These are phyloP conservation scores for Aspergillaceae sp. DNA, from an alignment of 2,329 filamentous ascomycete genomes.

Conservation along the genomic window DNA sequence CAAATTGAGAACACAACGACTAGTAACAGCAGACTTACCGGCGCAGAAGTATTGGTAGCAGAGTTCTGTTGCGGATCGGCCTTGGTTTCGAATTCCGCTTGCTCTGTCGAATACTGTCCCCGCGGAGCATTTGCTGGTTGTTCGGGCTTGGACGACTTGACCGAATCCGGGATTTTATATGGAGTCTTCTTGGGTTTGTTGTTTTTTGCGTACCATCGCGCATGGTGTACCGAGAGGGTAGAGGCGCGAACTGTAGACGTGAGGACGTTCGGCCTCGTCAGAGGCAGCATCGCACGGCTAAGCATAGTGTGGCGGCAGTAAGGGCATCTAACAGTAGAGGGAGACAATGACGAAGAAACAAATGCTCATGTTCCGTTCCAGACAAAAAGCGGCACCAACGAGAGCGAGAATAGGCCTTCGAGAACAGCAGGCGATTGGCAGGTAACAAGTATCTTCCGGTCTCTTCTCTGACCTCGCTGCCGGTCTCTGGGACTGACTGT, in stretches of 20 bases:
- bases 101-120: constrained; percentile 25
- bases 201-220: constrained; percentile 34
- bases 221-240: constrained; percentile 22
- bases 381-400: background rate
- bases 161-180: constrained; percentile 26
- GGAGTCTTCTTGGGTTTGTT: constrained; percentile 22
- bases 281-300: constrained; percentile 38
- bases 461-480: background rate
- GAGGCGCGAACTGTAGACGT: constrained; percentile 28
- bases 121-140: constrained; percentile 17
- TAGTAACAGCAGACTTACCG: constrained; percentile 15
- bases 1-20: constrained; percentile 2
- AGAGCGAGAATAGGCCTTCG: constrained; percentile 1
- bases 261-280: constrained; percentile 35
- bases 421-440: constrained; percentile 3
- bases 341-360: constrained; percentile 3
- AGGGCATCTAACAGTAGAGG: constrained; percentile 7
- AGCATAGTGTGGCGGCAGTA: constrained; percentile 26
- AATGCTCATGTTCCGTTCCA: constrained; percentile 14
- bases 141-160: constrained; percentile 20
- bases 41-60: constrained; percentile 16
- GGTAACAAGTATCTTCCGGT: constrained; percentile 7
- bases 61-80: constrained; percentile 25
- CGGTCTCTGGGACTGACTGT: background rate
- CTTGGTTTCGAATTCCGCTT: constrained; percentile 31